A percentile compares a stretch with the other conserved stretches of the same genome.
phyloP scores from a whole-genome alignment of 1,139 yeast genomes.

The Starmera stellimalicola region DNA sequence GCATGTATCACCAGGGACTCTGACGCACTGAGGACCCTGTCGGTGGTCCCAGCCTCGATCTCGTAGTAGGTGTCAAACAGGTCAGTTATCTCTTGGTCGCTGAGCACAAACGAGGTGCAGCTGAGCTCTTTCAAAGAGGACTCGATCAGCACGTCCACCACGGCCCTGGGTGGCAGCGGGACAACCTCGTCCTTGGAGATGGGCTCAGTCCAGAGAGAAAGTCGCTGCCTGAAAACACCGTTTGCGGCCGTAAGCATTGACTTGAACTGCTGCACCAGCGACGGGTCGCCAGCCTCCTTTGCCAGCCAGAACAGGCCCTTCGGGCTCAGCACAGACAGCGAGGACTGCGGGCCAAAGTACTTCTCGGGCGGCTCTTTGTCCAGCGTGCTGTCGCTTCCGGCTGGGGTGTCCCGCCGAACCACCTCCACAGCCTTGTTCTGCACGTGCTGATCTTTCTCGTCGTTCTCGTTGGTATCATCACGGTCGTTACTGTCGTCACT shows the following conservation, averaged over 20 bases:
- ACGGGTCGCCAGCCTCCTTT: constrained; percentile 23
- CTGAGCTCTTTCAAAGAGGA: constrained; percentile 11
- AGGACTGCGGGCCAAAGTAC: constrained; percentile 19
- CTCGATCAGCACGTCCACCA: constrained; percentile 13
- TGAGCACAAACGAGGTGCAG: constrained; percentile 8
- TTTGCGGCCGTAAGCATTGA: constrained; percentile 16
- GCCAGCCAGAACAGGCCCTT: constrained; percentile 32
- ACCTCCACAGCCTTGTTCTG: neutral
- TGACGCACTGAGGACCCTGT: constrained; percentile 11
- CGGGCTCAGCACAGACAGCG: constrained; percentile 30
- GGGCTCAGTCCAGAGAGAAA: constrained; percentile 24
- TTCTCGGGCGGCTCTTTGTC: constrained; percentile 1
- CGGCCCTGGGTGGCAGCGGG: constrained; percentile 22
- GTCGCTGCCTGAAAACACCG: constrained; percentile 14
- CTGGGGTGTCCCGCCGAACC: too few species aligned
- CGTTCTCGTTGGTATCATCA: neutral
- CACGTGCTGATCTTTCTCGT: neutral
- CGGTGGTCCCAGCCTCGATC: neutral
- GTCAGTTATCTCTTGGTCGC: constrained; percentile 6
- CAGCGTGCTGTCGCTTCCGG: neutral
- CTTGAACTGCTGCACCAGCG: constrained; percentile 14
- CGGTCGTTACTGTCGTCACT: neutral
- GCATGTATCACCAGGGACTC: constrained; percentile 10
- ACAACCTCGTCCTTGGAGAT: constrained; percentile 17
- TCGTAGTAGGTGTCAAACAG: constrained; percentile 10